A percentile compares a stretch with the other conserved stretches of the same genome.
Evolutionary conservation across 495 filamentous ascomycete species (phyloP).

Genomic region (Trichoderma gamsii): DNA sequence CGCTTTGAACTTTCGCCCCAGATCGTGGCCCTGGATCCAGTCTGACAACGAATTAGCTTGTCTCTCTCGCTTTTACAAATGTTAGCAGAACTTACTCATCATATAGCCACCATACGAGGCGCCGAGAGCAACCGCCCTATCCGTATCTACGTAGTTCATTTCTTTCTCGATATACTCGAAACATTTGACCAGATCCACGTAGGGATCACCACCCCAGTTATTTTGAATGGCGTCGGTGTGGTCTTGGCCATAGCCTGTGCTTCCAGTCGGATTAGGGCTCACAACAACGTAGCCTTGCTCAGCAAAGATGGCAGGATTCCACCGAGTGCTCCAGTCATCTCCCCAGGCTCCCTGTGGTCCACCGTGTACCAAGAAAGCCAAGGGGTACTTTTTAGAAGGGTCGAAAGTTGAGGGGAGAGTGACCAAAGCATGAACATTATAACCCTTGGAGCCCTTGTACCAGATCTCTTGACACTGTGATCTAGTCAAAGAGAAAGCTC

Average conservation of each 20-base stretch:
- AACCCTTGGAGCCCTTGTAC: slow-evolving; percentile 47
- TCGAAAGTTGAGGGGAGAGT: slow-evolving; percentile 78
- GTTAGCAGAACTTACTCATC: slow-evolving; percentile 49
- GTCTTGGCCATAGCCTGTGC: slow-evolving; percentile 76
- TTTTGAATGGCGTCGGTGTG: slow-evolving; percentile 70
- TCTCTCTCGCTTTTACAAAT: background rate
- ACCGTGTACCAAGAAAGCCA: slow-evolving; percentile 81
- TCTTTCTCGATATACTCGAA: slow-evolving; percentile 71
- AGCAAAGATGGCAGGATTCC: slow-evolving; percentile 88
- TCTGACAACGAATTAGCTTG: slow-evolving; percentile 32
- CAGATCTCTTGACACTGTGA: slow-evolving; percentile 65
- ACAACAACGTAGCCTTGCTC: slow-evolving; percentile 89
- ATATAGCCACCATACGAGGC: slow-evolving; percentile 86
- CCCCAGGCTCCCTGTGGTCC: slow-evolving; percentile 83
- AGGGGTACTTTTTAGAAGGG: slow-evolving; percentile 65
- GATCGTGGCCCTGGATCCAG: slow-evolving; percentile 64
- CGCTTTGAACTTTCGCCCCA: slow-evolving; percentile 78
- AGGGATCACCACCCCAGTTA: slow-evolving; percentile 74
- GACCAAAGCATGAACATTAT: slow-evolving; percentile 70
- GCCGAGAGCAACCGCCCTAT: slow-evolving; percentile 71
- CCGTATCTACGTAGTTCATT: slow-evolving; percentile 67
- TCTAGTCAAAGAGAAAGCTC: slow-evolving; percentile 59
- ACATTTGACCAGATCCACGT: slow-evolving; percentile 72
- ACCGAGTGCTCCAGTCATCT: slow-evolving; percentile 78
- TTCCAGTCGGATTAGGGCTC: slow-evolving; percentile 82